phyloP scores from a whole-genome alignment of 2,329 filamentous ascomycete species.

The Drechslerella dactyloides region DNA sequence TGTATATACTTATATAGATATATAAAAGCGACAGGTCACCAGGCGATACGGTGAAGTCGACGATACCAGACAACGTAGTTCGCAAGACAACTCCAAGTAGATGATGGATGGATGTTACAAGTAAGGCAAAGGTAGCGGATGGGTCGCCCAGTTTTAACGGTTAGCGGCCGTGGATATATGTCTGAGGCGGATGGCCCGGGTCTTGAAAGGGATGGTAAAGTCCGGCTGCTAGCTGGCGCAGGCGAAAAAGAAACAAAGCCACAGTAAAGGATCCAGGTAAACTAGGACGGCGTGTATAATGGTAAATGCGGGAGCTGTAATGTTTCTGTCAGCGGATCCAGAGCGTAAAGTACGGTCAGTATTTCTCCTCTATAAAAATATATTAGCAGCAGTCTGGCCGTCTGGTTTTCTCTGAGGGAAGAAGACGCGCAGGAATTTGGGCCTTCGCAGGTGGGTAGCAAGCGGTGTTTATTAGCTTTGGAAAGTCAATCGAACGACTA shows the following conservation, averaged over 20 bases:
- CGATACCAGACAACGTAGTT: conserved; percentile 40
- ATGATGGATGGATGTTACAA: not conserved
- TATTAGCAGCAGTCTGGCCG: not conserved
- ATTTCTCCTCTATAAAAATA: not conserved
- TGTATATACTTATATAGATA: too few species aligned
- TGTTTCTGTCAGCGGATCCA: conserved; percentile 1
- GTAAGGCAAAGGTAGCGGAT: conserved; percentile 1
- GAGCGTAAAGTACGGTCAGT: conserved; percentile 3
- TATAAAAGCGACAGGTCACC: conserved; percentile 15
- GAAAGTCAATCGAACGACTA: conserved; percentile 33
- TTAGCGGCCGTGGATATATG: conserved; percentile 40
- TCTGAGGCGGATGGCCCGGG: conserved; percentile 2
- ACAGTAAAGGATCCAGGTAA: conserved; percentile 7
- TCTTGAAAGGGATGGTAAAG: not conserved
- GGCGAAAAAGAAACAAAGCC: conserved; percentile 7
- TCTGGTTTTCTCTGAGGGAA: conserved; percentile 1
- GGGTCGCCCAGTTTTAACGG: conserved; percentile 29
- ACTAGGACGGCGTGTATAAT: not conserved
- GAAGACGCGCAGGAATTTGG: conserved; percentile 15
- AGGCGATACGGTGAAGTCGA: conserved; percentile 17
- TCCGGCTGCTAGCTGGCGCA: conserved; percentile 3
- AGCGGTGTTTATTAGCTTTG: conserved; percentile 40
- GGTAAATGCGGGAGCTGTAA: not conserved
- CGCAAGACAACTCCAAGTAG: conserved; percentile 32
- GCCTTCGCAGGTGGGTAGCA: conserved; percentile 16